Base-by-base conservation (phyloP, 129 eudicot species). In the Saussurea involucrata region DNA sequence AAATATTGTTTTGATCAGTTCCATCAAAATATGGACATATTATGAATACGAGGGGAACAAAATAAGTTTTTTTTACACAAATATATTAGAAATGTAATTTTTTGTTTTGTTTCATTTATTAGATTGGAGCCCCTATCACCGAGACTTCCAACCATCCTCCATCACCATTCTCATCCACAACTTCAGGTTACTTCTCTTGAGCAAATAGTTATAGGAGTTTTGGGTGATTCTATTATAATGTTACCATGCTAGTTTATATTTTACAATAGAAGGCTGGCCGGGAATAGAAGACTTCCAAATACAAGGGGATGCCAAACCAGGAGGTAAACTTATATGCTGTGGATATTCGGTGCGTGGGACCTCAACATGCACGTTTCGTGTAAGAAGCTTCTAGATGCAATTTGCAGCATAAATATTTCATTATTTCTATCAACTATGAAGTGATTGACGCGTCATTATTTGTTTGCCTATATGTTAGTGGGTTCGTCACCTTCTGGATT, bases 401-500 rank as follows among this genome's bases (percentile, higher is more conserved):
- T 24, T 68, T 67, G 4, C 34, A 28, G 55, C 25, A 64, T 29
- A 61, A 33, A 22, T 49, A 70, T 44, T 25, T 61, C 6, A 29
- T 71, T 64, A 28, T 25, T n/a, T n/a, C 8, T 34, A 2, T 0
- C 10, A 20, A 33, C 21, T 28, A 20, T 49, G 69, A 71, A 42
- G n/a, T n/a, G n/a, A 21, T 34, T 76, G 46, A 55, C 34, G 24
- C 66, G 27, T 24, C 10, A 66, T 29, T 7, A 31, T 74, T 18
- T 77, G 24, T 77, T 74, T 75, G 58, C 1, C 44, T 75, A 18
- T 22, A 28, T 77, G 10, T 71, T 73, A 95, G 99, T 95, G 99
- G 99, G 96, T 95, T 85, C 97, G 99, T 66, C 97, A 92, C 92
- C 88, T 86, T 85, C 96, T 86, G 33, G 97, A 95, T 61, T 97